Conservation (phyloP, 2,329 filamentous ascomycete species). For the Aspergillus vadensis region DNA sequence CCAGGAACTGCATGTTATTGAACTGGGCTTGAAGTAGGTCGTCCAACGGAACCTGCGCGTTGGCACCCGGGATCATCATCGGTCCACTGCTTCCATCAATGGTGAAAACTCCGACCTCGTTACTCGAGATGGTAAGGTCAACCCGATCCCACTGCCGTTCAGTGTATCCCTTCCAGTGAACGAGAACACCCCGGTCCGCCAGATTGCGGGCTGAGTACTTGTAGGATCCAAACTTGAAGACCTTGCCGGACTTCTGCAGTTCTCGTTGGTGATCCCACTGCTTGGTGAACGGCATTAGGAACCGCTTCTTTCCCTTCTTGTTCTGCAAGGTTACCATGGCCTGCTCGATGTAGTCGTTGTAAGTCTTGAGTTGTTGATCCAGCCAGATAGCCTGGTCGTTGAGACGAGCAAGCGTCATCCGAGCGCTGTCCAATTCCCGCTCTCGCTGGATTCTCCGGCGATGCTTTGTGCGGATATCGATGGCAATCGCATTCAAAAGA, state of each 20-base stretch:
- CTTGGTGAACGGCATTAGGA: slow-evolving; percentile 94
- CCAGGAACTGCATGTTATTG: slow-evolving; percentile 94
- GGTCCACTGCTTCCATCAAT: slow-evolving; percentile 88
- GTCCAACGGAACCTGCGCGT: slow-evolving; percentile 84
- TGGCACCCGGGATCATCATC: slow-evolving; percentile 94
- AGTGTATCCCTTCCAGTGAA: slow-evolving; percentile 82
- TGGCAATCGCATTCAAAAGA: slow-evolving; percentile 92
- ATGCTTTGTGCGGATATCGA: slow-evolving; percentile 97
- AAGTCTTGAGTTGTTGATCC: slow-evolving; percentile 92
- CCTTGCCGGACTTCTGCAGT: slow-evolving; percentile 84
- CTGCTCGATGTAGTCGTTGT: slow-evolving; percentile 99
- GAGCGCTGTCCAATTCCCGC: slow-evolving; percentile 73
- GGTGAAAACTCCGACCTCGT: slow-evolving; percentile 90
- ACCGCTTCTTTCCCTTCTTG: slow-evolving; percentile 93
- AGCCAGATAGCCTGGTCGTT: slow-evolving; percentile 77
- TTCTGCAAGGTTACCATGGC: slow-evolving; percentile 96
- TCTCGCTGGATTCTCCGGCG: slow-evolving; percentile 87
- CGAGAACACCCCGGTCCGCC: slow-evolving; percentile 89
- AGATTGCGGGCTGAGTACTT: slow-evolving; percentile 92
- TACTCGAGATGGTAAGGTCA: slow-evolving; percentile 90
- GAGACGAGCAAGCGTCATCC: slow-evolving; percentile 50
- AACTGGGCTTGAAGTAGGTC: slow-evolving; percentile 96
- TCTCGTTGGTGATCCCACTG: slow-evolving; percentile 99
- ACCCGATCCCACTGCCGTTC: slow-evolving; percentile 87
- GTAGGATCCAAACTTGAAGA: slow-evolving; percentile 96